Evolutionary conservation across 345 rosid species (phyloP).

Genomic region (Passiflora organensis): DNA sequence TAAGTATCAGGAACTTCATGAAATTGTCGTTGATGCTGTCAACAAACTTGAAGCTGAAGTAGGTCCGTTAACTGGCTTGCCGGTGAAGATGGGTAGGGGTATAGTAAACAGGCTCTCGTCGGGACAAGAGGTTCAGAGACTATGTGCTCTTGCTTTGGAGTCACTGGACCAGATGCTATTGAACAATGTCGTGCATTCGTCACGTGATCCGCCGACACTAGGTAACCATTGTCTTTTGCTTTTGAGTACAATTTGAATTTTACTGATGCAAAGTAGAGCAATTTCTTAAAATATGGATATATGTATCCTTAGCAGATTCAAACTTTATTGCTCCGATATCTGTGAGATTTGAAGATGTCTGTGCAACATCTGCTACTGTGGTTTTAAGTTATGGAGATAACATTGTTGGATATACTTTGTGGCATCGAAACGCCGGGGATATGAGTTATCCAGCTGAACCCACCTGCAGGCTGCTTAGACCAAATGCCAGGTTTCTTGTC

Average conservation of each 20-base stretch:
- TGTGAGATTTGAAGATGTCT: constrained; percentile 63
- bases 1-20: constrained; percentile 42
- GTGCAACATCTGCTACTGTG: constrained; percentile 56
- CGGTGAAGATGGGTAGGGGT: constrained; percentile 83
- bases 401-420: constrained; percentile 50
- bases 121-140: constrained; percentile 70
- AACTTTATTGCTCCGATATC: constrained; percentile 25
- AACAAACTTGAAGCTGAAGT: constrained; percentile 80
- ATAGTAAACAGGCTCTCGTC: constrained; percentile 80
- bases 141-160: constrained; percentile 65
- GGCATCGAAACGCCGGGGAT: constrained; percentile 68
- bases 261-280: no score
- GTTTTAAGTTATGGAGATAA: constrained; percentile 44
- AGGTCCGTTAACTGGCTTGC: constrained; percentile 74
- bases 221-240: constrained; percentile 33
- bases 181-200: constrained; percentile 14
- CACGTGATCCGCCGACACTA: constrained; percentile 20
- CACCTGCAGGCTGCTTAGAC: constrained; percentile 57
- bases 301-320: constrained; percentile 28
- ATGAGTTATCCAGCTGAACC: constrained; percentile 54
- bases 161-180: constrained; percentile 52
- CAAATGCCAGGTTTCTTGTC: constrained; percentile 56
- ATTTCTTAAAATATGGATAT: no score
- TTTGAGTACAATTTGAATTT: no score
- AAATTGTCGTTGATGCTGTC: constrained; percentile 64